Evolutionary conservation across 2,329 filamentous ascomycete species (phyloP), one percentile per base, ranked within the genome.

Genomic region (Ophiostoma sp.): DNA sequence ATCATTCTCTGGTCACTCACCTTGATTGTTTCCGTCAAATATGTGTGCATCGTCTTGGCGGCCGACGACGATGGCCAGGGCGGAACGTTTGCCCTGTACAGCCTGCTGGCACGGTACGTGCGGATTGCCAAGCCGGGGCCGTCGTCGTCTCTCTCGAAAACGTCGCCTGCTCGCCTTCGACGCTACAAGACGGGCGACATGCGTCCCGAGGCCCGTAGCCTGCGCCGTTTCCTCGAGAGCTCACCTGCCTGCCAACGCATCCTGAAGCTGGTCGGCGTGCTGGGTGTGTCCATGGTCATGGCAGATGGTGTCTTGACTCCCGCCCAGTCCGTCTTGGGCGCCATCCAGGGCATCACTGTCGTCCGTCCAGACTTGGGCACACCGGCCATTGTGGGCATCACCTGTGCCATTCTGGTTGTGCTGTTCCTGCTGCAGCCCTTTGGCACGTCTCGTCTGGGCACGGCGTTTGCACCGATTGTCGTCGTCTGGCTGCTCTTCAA

Each of bases 21-120:
- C 31, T 82, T 92, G 74, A 91, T 93, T 81, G 90, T 93, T 48
- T 91, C 89, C 0, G 76, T 91, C 73, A 93, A 93, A 81, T 93
- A 93, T 78, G 84, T 90, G 52, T 83, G 91, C 75, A 87, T 93
- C 78, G 87, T 93, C 50, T 81, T 93, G 5, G 83, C 83, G 45
- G 91, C 91, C 70, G 90, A 92, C 79, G 90, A 93, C 75, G 90
- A 92, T 78, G 91, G 91, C 61, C 90, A 93, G 78, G 91, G 91
- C 36, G 91, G 91, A 0, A 73, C 71, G 19, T 92, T 92, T 80
- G 88, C 87, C 39, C 86, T 90, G 33, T 92, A 92, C 79, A 89
- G 88, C 3, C 81, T 92, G 17, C 84, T 92, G 1, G 87, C 89
- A 4, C 83, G 89, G 76, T 90, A 87, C 79, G 85, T 87, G 71